These are phyloP conservation scores for Aschersonia sp. DNA, from an alignment of 2,329 filamentous ascomycete genomes.

Conservation along the genomic window DNA sequence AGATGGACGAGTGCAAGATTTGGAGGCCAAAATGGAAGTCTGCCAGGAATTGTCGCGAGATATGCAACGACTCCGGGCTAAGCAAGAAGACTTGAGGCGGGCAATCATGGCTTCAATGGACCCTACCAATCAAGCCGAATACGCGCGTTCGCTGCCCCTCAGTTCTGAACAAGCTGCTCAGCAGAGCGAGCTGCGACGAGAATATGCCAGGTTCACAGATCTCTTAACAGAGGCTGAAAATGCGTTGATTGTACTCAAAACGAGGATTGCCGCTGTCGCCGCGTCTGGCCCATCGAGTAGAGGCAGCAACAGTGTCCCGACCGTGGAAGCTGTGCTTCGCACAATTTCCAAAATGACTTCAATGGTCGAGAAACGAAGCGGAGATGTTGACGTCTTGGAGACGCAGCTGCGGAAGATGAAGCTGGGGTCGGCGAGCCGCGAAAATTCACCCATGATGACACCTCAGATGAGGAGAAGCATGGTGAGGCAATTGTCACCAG, in stretches of 20 bases:
- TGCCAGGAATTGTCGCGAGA: constrained; percentile 58
- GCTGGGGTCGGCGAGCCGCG: constrained; percentile 29
- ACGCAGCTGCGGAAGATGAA: constrained; percentile 66
- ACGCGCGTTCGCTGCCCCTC: constrained; percentile 57
- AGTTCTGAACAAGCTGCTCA: constrained; percentile 71
- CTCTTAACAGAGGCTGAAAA: constrained; percentile 70
- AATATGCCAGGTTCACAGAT: constrained; percentile 61
- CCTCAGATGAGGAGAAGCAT: constrained; percentile 21
- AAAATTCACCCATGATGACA: constrained; percentile 26
- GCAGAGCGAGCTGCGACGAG: constrained; percentile 67
- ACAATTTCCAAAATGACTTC: constrained; percentile 87
- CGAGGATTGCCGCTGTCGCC: constrained; percentile 52
- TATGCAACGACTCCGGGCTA: constrained; percentile 55
- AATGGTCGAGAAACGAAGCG: constrained; percentile 83
- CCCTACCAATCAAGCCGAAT: constrained; percentile 44
- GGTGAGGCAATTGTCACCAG: constrained; percentile 23
- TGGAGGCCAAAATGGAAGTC: constrained; percentile 52
- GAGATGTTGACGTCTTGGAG: constrained; percentile 82
- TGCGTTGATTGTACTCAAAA: constrained; percentile 62
- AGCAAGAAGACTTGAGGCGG: constrained; percentile 65
- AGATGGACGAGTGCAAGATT: constrained; percentile 51
- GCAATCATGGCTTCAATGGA: constrained; percentile 59
- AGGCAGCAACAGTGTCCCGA: constrained; percentile 46
- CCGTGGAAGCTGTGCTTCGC: constrained; percentile 79
- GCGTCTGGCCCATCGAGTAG: constrained; percentile 34